Percentiles rank a stretch among this genome's conserved stretches.
Evolutionary conservation across 768 basidiomycete genomes (phyloP).

Genomic region (Psilocybe azurescens): DNA sequence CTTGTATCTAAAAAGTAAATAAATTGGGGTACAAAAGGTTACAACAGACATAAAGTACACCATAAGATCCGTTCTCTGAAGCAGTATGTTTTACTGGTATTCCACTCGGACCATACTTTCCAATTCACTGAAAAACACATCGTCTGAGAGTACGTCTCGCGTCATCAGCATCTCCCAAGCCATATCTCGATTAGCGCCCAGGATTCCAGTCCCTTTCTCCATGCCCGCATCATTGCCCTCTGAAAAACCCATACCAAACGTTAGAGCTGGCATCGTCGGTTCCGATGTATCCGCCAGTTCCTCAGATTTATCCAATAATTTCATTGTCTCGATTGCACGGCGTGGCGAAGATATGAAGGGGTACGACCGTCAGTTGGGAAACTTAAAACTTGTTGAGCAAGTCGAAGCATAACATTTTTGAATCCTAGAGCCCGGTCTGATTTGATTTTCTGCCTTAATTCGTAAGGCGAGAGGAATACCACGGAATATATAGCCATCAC

Average conservation of each 20-base stretch:
- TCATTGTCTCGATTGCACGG: constrained; percentile 78
- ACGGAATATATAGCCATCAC: constrained; percentile 87
- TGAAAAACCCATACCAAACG: constrained; percentile 88
- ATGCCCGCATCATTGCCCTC: constrained; percentile 68
- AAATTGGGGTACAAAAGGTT: constrained; percentile 8
- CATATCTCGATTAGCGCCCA: constrained; percentile 74
- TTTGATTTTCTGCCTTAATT: constrained; percentile 75
- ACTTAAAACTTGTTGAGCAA: constrained; percentile 68
- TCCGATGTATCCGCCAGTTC: constrained; percentile 77
- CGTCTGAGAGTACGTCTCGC: constrained; percentile 65
- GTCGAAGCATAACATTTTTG: constrained; percentile 69
- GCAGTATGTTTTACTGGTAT: constrained; percentile 47
- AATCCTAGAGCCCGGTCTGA: constrained; percentile 69
- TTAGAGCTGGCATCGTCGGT: constrained; percentile 60
- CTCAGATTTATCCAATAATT: constrained; percentile 75
- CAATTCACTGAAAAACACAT: constrained; percentile 76
- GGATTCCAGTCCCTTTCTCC: constrained; percentile 77
- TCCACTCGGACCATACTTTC: constrained; percentile 81
- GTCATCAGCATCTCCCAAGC: constrained; percentile 76
- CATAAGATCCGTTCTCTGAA: constrained; percentile 19
- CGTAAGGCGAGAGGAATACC: constrained; percentile 80
- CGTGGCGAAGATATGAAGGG: constrained; percentile 60
- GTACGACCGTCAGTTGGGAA: constrained; percentile 56
- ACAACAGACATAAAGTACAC: constrained; percentile 28
- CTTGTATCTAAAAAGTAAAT: not conserved